Conservation (phyloP, 2,329 filamentous ascomycete species). For the Furcasterigmium sp. region DNA sequence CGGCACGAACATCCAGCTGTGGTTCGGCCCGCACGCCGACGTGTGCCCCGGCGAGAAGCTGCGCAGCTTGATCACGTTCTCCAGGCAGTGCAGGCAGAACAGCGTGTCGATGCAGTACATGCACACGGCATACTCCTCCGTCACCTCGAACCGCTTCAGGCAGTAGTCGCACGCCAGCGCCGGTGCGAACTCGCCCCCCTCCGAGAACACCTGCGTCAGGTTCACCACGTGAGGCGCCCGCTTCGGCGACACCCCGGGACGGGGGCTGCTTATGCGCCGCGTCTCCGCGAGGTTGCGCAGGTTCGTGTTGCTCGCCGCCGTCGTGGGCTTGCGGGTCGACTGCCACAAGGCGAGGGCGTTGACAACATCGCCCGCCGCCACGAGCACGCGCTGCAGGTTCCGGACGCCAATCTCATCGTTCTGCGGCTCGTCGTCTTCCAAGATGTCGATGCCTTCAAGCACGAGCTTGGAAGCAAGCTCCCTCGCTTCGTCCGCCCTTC, state of each 20-base stretch:
- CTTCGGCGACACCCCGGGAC: slow-evolving; percentile 8
- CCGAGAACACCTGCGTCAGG: slow-evolving; percentile 16
- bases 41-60: slow-evolving; percentile 20
- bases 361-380: slow-evolving; percentile 28
- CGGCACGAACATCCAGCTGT: slow-evolving; percentile 32
- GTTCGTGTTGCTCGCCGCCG: slow-evolving; percentile 19
- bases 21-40: slow-evolving; percentile 20
- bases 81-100: slow-evolving; percentile 28
- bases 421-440: slow-evolving; percentile 33
- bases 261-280: slow-evolving; percentile 8
- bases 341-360: slow-evolving; percentile 30
- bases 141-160: slow-evolving; percentile 23
- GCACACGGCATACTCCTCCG: slow-evolving; percentile 28
- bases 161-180: slow-evolving; percentile 29
- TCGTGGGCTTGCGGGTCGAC: slow-evolving; percentile 27
- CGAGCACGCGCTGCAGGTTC: slow-evolving; percentile 32
- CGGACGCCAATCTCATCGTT: slow-evolving; percentile 36
- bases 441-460: slow-evolving; percentile 28
- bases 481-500: slow-evolving; percentile 19
- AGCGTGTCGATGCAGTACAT: slow-evolving; percentile 29
- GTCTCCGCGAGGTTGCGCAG: slow-evolving; percentile 14
- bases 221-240: slow-evolving; percentile 11
- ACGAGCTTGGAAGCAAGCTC: slow-evolving; percentile 25
- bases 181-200: slow-evolving; percentile 3
- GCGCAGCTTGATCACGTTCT: slow-evolving; percentile 19